Evolutionary conservation across 2,329 filamentous ascomycete species (phyloP).

Genomic region (Fusarium drepaniforme): DNA sequence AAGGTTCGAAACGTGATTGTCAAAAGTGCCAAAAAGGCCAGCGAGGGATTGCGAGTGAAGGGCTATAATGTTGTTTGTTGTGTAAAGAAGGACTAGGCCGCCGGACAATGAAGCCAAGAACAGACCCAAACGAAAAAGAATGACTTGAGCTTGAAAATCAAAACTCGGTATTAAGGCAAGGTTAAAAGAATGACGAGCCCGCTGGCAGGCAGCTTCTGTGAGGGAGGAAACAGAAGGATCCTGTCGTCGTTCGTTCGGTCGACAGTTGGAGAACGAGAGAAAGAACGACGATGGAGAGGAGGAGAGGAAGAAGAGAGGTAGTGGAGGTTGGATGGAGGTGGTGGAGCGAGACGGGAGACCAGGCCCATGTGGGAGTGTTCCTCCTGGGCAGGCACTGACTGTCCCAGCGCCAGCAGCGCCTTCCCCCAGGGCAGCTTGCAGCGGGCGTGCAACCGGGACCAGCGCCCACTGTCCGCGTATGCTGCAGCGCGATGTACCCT

Average conservation of each 20-base stretch:
- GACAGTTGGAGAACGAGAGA: constrained; percentile 47
- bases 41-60: constrained; percentile 34
- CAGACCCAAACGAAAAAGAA: constrained; percentile 41
- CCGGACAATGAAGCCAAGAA: constrained; percentile 17
- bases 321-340: constrained; percentile 19
- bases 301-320: constrained; percentile 43
- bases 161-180: constrained; percentile 40
- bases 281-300: constrained; percentile 50
- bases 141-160: constrained; percentile 35
- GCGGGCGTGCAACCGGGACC: neutral
- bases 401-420: constrained; percentile 2
- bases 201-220: constrained; percentile 62
- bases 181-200: constrained; percentile 61
- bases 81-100: constrained; percentile 42
- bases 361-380: constrained; percentile 20
- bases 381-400: constrained; percentile 10
- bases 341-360: constrained; percentile 34
- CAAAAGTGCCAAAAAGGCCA: constrained; percentile 36
- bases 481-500: constrained; percentile 5
- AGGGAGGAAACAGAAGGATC: constrained; percentile 28
- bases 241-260: constrained; percentile 50
- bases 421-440: neutral
- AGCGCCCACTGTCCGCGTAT: neutral
- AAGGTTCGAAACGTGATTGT: constrained; percentile 16
- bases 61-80: constrained; percentile 23